Evolutionary conservation across 768 basidiomycete genomes (phyloP).

Genomic region (Roridomyces roridus): DNA sequence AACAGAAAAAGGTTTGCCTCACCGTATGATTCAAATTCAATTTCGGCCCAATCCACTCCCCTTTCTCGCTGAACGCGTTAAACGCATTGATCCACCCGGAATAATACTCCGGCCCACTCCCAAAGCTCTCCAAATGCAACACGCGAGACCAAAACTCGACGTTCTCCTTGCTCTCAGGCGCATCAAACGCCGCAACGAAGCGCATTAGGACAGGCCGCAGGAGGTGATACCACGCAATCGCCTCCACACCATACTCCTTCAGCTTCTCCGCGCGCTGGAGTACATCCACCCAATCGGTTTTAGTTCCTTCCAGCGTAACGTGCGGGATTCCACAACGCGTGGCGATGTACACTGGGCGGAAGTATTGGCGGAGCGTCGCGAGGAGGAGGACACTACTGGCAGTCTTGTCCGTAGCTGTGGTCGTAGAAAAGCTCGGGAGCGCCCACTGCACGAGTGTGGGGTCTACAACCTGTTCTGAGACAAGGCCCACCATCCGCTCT

Average conservation of each 20-base stretch:
- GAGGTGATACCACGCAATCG: conserved; percentile 30
- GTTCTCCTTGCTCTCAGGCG: conserved; percentile 18
- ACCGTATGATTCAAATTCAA: neutral
- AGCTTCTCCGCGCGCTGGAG: conserved; percentile 26
- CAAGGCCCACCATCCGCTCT: neutral
- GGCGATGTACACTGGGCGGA: conserved; percentile 15
- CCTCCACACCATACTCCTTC: conserved; percentile 27
- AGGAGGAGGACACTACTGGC: conserved; percentile 37
- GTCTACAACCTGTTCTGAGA: conserved; percentile 22
- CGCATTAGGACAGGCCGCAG: conserved; percentile 33
- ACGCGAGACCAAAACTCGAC: conserved; percentile 25
- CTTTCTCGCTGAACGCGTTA: conserved; percentile 3
- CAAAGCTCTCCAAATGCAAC: neutral
- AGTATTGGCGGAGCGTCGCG: conserved; percentile 35
- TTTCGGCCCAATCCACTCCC: neutral
- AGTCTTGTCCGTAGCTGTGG: conserved; percentile 33
- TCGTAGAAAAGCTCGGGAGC: conserved; percentile 40
- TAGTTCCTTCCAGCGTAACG: conserved; percentile 31
- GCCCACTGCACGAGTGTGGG: conserved; percentile 36
- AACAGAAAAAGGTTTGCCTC: neutral
- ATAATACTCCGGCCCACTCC: conserved; percentile 7
- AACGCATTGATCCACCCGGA: conserved; percentile 15
- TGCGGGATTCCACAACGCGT: conserved; percentile 31
- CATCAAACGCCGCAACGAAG: conserved; percentile 35
- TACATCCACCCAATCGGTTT: conserved; percentile 28